Conservation (phyloP, 192 early-diverging fungal genomes). For the Rhizoclosmatium sp. region DNA sequence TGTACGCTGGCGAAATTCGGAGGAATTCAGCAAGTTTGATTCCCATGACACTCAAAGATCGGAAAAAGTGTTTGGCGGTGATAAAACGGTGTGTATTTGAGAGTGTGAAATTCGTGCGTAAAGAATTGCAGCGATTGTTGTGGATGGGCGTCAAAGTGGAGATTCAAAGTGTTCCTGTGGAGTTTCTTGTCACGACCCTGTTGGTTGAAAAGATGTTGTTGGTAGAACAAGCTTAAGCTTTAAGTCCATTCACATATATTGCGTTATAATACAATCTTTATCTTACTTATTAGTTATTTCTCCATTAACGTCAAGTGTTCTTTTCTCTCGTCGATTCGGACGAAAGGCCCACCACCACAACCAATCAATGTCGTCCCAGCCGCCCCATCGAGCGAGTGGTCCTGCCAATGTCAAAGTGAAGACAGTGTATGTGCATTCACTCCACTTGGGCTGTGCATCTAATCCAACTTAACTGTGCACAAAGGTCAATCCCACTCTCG, state of each 20-base stretch:
- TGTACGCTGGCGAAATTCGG: slow-evolving; percentile 9
- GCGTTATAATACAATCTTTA: too few relatives aligned
- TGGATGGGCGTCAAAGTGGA: slow-evolving; percentile 37
- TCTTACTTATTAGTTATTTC: too few relatives aligned
- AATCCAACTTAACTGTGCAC: too few relatives aligned
- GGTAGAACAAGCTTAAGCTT: neutral
- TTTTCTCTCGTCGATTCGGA: too few relatives aligned
- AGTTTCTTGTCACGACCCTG: slow-evolving; percentile 13
- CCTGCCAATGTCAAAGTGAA: too few relatives aligned
- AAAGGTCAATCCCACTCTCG: slow-evolving; percentile 20
- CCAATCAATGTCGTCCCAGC: too few relatives aligned
- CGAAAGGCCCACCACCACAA: too few relatives aligned
- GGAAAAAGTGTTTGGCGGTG: slow-evolving; percentile 34
- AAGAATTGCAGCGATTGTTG: slow-evolving; percentile 32
- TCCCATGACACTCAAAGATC: slow-evolving; percentile 35
- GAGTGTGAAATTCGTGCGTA: neutral
- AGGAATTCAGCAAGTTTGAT: slow-evolving; percentile 22
- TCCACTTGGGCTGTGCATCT: too few relatives aligned
- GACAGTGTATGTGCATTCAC: too few relatives aligned
- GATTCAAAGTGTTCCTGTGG: slow-evolving; percentile 33
- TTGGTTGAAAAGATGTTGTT: slow-evolving; percentile 28
- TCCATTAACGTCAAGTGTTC: too few relatives aligned
- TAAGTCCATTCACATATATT: too few relatives aligned
- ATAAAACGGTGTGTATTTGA: neutral
- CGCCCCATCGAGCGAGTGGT: too few relatives aligned